A percentile compares a stretch with the other conserved stretches of the same genome.
phyloP scores from a whole-genome alignment of 2,329 filamentous ascomycete genomes.

The Chrysosphaeria jannelii region DNA sequence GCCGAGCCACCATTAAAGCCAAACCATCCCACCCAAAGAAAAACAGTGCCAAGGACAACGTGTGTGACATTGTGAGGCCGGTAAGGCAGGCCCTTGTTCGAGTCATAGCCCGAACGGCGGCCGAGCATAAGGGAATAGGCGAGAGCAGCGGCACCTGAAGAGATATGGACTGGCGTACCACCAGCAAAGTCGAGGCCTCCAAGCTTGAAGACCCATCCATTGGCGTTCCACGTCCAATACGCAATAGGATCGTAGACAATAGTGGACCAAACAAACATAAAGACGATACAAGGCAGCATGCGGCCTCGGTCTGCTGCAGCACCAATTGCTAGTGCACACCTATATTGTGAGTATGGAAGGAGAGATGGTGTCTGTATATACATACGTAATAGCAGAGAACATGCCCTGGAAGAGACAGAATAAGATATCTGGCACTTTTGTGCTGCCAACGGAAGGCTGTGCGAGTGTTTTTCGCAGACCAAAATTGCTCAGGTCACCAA shows the following conservation, averaged over 20 bases:
- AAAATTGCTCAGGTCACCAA: constrained; percentile 56
- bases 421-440: constrained; percentile 47
- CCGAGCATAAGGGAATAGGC: constrained; percentile 82
- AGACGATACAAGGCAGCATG: constrained; percentile 66
- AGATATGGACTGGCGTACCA: constrained; percentile 70
- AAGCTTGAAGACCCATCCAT: constrained; percentile 51
- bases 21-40: constrained; percentile 89
- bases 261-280: constrained; percentile 83
- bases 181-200: constrained; percentile 73
- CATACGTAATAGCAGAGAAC: constrained; percentile 70
- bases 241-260: constrained; percentile 78
- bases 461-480: constrained; percentile 52
- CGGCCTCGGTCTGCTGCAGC: constrained; percentile 66
- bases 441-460: constrained; percentile 41
- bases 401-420: constrained; percentile 73
- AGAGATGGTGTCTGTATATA: constrained; percentile 3
- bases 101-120: constrained; percentile 58
- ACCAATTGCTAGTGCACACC: constrained; percentile 4
- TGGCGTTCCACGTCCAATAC: constrained; percentile 80
- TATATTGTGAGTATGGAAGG: not conserved
- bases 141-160: constrained; percentile 54
- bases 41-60: constrained; percentile 74
- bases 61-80: constrained; percentile 81
- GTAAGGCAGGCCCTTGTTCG: constrained; percentile 56
- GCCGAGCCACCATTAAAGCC: constrained; percentile 80